Evolutionary conservation across 441 rosid genomes (phyloP).

Genomic region (Pelargonium cotyledonis): DNA sequence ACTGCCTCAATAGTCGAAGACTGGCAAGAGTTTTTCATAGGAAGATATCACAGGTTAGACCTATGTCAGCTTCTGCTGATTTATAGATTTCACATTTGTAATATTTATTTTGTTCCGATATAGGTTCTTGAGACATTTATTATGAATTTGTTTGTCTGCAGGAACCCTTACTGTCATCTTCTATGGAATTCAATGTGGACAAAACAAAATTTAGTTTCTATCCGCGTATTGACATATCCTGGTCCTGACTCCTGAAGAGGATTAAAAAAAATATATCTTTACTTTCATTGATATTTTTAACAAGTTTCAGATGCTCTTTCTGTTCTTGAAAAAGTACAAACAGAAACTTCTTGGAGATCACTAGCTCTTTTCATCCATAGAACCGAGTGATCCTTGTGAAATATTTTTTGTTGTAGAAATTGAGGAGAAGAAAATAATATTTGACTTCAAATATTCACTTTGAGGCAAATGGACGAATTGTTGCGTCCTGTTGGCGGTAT

Average conservation of each 20-base stretch:
- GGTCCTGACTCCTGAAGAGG: neutral
- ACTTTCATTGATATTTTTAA: neutral
- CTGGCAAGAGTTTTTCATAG: slow-evolving; percentile 17
- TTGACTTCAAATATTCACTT: neutral
- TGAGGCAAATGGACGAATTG: neutral
- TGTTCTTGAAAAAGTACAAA: neutral
- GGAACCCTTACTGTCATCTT: slow-evolving; percentile 1
- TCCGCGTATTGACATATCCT: neutral
- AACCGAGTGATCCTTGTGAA: neutral
- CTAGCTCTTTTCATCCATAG: neutral
- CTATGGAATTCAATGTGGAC: neutral
- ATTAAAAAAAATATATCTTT: neutral
- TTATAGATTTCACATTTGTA: neutral
- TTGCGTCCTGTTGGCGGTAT: neutral
- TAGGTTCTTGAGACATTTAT: neutral
- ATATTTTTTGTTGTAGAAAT: neutral
- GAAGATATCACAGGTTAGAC: slow-evolving; percentile 36
- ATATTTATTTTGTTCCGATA: neutral
- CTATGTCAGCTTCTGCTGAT: neutral
- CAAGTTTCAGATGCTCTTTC: neutral
- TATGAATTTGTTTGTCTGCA: neutral
- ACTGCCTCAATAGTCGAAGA: slow-evolving; percentile 20
- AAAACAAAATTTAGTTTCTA: slow-evolving; percentile 1
- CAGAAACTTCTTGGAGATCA: neutral
- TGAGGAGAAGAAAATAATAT: neutral